Evolutionary conservation across 495 filamentous ascomycete genomes (phyloP), one percentile per base, ranked within the genome.

Genomic region (Peziza echinospora): DNA sequence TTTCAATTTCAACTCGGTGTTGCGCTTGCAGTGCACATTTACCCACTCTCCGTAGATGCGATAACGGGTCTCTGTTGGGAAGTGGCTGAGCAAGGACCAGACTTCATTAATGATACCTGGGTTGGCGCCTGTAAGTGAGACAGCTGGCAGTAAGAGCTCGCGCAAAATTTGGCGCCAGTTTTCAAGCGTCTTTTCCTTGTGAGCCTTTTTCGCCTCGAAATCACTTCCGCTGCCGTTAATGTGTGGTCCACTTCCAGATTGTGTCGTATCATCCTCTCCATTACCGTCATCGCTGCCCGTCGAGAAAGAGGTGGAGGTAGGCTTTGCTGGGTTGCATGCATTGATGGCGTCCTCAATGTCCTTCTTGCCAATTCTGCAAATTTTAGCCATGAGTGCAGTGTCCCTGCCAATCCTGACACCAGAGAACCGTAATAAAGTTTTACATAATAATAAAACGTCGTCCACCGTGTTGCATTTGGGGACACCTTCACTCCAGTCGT

Each of bases 41-140:
- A 80, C 83, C 83, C 87, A 94, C 57, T 93, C 85, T 1, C 84
- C 74, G 57, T 99, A 99, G 55, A 99, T 80, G 39, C 71, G 75
- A 64, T 87, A 99, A 47, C 91, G 73, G 2, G 73, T 71, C 1
- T 72, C 63, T n/a, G 76, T 74, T 3, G 85, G 73, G 55, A 82
- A 94, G 51, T 71, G 64, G 48, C 77, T 79, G 47, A 94, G 68
- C 5, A 99, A 69, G 10, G 76, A 71, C 62, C 80, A 96, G 2
- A 94, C 71, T 45, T 87, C 84, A 46, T 82, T 80, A 43, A 84
- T 83, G 21, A 84, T 71, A 13, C 80, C 78, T 5, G 82, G 75
- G 53, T 96, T 96, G 30, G 73, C 63, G 48, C 81, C 80, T 8
- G 77, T 80, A 50, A 93, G 69, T 59, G 82, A 89, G 41, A 96